Conservation (phyloP, 148 eudicot species). For the Dysphania ambrosioides region DNA sequence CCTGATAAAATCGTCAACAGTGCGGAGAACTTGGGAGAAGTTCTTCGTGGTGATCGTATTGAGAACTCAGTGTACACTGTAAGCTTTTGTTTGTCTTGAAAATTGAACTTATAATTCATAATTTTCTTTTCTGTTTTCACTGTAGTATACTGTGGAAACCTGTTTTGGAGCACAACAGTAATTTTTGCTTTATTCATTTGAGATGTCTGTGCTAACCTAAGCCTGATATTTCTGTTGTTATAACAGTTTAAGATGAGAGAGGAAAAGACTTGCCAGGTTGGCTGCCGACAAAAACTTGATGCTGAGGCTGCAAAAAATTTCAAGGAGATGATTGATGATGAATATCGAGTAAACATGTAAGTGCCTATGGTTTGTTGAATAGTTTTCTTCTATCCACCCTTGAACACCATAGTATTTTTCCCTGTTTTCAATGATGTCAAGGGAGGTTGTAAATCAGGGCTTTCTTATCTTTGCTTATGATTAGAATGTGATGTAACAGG, state of each 20-base stretch:
- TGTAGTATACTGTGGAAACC: background rate
- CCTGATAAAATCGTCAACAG: constrained; percentile 42
- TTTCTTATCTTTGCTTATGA: constrained; percentile 9
- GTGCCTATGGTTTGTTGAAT: constrained; percentile 2
- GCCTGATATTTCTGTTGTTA: constrained; percentile 10
- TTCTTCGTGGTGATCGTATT: constrained; percentile 58
- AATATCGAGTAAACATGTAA: constrained; percentile 54
- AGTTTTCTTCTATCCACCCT: background rate
- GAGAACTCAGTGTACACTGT: constrained; percentile 53
- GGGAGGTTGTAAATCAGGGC: background rate
- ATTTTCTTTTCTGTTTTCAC: too few species aligned
- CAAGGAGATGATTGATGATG: constrained; percentile 58
- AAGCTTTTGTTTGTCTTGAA: constrained; percentile 15
- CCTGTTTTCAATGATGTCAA: background rate
- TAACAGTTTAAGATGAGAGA: constrained; percentile 53
- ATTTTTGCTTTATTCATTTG: background rate
- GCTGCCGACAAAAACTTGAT: constrained; percentile 37
- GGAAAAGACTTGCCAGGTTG: constrained; percentile 44
- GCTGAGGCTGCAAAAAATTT: constrained; percentile 49
- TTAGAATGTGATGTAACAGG: constrained; percentile 30
- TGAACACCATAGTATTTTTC: background rate
- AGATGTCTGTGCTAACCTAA: background rate
- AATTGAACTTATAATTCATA: background rate
- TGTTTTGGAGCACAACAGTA: background rate
- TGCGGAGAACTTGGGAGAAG: constrained; percentile 60